A percentile compares a stretch with the other conserved stretches of the same genome.
phyloP scores from a whole-genome alignment of 148 eudicot genomes.

The Rhododendron molle region DNA sequence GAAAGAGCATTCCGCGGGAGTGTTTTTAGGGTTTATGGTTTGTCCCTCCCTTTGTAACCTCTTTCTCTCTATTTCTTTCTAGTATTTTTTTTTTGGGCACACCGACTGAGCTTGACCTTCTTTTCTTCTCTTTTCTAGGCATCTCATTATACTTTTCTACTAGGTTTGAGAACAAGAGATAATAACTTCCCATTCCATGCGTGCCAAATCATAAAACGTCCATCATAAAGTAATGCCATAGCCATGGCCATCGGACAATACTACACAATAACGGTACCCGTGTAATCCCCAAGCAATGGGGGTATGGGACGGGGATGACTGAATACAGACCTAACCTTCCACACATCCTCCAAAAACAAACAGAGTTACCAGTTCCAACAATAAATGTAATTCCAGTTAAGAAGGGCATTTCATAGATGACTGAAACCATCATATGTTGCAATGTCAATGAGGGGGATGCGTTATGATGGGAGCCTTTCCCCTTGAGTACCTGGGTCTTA shows the following conservation, averaged over 20 bases:
- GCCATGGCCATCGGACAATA: background rate
- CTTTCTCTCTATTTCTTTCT: background rate
- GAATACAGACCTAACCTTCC: background rate
- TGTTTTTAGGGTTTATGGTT: slow-evolving; percentile 20
- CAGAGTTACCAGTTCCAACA: background rate
- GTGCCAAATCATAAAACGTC: background rate
- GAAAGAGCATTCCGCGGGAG: background rate
- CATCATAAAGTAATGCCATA: background rate
- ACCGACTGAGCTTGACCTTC: too few relatives aligned
- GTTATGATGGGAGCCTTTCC: too few relatives aligned
- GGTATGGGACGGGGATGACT: background rate
- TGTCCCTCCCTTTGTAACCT: slow-evolving; percentile 9
- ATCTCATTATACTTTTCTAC: too few relatives aligned
- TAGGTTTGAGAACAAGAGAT: background rate
- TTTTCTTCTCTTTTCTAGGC: too few relatives aligned
- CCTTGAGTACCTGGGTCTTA: too few relatives aligned
- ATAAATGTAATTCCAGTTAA: background rate
- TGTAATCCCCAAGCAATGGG: background rate
- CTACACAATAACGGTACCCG: background rate
- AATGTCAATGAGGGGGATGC: too few relatives aligned
- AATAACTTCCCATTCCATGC: background rate
- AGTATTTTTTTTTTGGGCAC: background rate
- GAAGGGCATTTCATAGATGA: too few relatives aligned
- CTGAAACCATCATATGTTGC: too few relatives aligned
- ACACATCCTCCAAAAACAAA: background rate